Evolutionary conservation across 306 rosid genomes (phyloP), one percentile per base, ranked within the genome.

Genomic region (Vicia villosa): DNA sequence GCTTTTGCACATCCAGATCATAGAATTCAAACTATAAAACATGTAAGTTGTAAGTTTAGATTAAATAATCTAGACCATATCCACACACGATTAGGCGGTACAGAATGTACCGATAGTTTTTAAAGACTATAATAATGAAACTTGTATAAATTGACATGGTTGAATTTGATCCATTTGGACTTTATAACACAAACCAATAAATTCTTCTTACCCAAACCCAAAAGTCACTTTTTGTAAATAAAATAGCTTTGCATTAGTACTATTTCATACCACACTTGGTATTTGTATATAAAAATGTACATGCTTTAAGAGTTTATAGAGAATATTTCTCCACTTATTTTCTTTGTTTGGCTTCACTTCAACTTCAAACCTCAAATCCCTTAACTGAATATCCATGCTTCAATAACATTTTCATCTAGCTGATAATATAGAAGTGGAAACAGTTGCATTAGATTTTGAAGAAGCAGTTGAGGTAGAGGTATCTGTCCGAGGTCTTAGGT

Each of bases 371-470:
- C 43, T 16, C 9, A 46, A 36, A 56, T 45, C 26, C 21, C 17
- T 43, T 36, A 10, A 17, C 46, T 13, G 8, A 8, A 40, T 34
- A 38, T 46, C n/a, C 24, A 55, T 56, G 52, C 8, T 63, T n/a
- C 11, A 47, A 20, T 8, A 12, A 52, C 4, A 36, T 28, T 36
- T 17, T 81, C 80, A 80, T 45, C 91, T 79, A 37, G 77, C 95
- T 4, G 86, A 74, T 59, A 65, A 2, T 37, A 42, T 16, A 64
- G 87, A 78, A 43, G 65, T 49, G 51, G 95, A 84, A 38, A 28
- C 78, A 13, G 91, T 88, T 28, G 95, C 95, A 24, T 80, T 86
- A 40, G 95, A 82, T 28, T 70, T 24, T 50, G 83, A 66, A 16
- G 80, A 81, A 67, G 36, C 66, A 3, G 77, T 79, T 30, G 88